Evolutionary conservation across 1,284 basidiomycete species (phyloP).

Genomic region (Ustilago xerochloae): DNA sequence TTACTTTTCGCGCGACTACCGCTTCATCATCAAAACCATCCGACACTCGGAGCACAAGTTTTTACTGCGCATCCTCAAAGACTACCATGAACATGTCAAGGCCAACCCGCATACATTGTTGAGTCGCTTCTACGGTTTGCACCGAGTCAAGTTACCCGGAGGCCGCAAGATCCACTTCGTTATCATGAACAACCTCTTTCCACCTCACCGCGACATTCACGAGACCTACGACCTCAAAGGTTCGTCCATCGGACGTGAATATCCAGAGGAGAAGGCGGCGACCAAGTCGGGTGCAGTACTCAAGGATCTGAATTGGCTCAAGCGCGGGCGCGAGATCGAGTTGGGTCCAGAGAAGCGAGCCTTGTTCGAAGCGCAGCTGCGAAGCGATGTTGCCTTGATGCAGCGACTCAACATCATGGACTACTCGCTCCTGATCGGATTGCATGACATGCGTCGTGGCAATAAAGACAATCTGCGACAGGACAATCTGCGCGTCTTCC

Average conservation of each 20-base stretch:
- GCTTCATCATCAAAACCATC: constrained; percentile 99
- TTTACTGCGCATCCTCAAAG: constrained; percentile 82
- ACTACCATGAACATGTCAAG: constrained; percentile 88
- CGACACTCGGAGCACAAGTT: constrained; percentile 94
- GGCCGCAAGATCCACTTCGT: constrained; percentile 98
- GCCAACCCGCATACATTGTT: constrained; percentile 92
- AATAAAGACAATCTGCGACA: constrained; percentile 90
- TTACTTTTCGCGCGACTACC: constrained; percentile 98
- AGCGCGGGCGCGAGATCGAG: constrained; percentile 80
- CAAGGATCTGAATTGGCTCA: constrained; percentile 97
- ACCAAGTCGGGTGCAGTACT: constrained; percentile 86
- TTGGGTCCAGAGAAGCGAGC: constrained; percentile 94
- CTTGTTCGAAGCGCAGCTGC: constrained; percentile 86
- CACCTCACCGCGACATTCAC: constrained; percentile 94
- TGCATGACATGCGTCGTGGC: constrained; percentile 89
- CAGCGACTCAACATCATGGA: constrained; percentile 91
- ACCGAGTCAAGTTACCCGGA: constrained; percentile 93
- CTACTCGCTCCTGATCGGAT: constrained; percentile 91
- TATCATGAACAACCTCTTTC: constrained; percentile 99
- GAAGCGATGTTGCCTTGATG: constrained; percentile 86
- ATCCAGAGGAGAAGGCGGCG: constrained; percentile 83
- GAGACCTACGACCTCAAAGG: constrained; percentile 98
- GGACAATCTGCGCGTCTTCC: constrained; percentile 90
- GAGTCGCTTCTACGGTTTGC: constrained; percentile 93
- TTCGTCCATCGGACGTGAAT: constrained; percentile 87